These are phyloP conservation scores for Chaetoscypha palmicola DNA, from an alignment of 2,329 filamentous ascomycete species.

Conservation along the genomic window DNA sequence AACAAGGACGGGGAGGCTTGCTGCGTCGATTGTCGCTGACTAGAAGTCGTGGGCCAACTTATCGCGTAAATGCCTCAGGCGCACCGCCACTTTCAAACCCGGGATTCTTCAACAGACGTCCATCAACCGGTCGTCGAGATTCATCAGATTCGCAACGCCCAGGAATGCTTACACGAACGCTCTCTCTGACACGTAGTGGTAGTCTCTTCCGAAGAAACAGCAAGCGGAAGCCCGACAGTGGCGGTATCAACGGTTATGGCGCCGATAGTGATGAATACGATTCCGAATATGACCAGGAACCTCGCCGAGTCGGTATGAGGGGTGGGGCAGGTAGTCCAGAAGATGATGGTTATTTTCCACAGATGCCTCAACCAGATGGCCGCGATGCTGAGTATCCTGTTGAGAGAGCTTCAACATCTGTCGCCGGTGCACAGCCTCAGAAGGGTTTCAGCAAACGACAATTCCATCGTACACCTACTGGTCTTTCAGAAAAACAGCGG, in stretches of 20 bases:
- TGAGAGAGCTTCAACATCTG: constrained; percentile 19
- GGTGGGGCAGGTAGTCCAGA: constrained; percentile 37
- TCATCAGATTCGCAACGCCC: constrained; percentile 35
- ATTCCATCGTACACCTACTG: constrained; percentile 66
- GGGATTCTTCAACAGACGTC: constrained; percentile 36
- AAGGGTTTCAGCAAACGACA: constrained; percentile 12
- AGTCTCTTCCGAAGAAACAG: constrained; percentile 43
- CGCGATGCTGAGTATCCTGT: constrained; percentile 15
- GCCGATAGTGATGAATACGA: constrained; percentile 35
- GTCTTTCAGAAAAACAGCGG: constrained; percentile 56
- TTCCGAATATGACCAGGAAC: constrained; percentile 12
- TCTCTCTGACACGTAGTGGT: constrained; percentile 52
- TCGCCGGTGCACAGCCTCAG: constrained; percentile 18
- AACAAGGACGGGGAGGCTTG: constrained; percentile 21
- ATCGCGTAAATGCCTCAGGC: constrained; percentile 25
- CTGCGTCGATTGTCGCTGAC: constrained; percentile 29
- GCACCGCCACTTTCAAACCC: constrained; percentile 23
- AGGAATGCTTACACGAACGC: constrained; percentile 44
- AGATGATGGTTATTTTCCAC: constrained; percentile 50
- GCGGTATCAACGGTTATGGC: constrained; percentile 50
- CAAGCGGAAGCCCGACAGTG: constrained; percentile 37
- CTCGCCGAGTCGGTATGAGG: constrained; percentile 22
- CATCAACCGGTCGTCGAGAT: constrained; percentile 35
- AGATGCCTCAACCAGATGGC: constrained; percentile 11
- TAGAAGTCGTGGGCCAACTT: constrained; percentile 21